A percentile compares a stretch with the other conserved stretches of the same genome.
Conservation (phyloP, 2,329 filamentous ascomycete genomes). For the Coleophoma crateriformis region DNA sequence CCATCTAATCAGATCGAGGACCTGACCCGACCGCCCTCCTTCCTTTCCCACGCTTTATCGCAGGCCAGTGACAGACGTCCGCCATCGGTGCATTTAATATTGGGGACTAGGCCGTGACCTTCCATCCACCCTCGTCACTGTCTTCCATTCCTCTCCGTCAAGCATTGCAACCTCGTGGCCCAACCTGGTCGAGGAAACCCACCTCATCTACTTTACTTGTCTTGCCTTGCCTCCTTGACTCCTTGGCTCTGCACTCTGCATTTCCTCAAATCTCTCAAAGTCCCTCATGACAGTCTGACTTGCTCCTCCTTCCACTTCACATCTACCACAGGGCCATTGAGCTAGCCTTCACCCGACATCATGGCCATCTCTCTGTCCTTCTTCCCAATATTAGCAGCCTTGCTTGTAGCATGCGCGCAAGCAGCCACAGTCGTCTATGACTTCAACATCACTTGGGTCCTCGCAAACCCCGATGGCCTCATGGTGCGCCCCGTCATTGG, state of each 20-base stretch:
- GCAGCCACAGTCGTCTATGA: slow-evolving; percentile 50
- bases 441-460: slow-evolving; percentile 68
- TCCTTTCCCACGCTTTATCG: no score
- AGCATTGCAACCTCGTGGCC: no score
- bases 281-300: slow-evolving; percentile 4
- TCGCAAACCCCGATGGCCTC: slow-evolving; percentile 64
- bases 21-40: no score
- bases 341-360: not conserved
- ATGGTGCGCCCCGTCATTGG: slow-evolving; percentile 63
- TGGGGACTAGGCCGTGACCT: no score
- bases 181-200: no score
- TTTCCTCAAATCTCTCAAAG: slow-evolving; percentile 9
- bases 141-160: no score
- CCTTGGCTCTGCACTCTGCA: not conserved
- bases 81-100: no score
- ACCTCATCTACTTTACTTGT: no score
- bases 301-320: not conserved
- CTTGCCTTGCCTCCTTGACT: not conserved
- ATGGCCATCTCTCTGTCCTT: slow-evolving; percentile 39
- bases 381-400: slow-evolving; percentile 29
- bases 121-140: no score
- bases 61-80: no score
- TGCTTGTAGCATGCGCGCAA: slow-evolving; percentile 22
- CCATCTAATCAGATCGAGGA: no score
- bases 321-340: not conserved